Base-by-base conservation (phyloP, 352 stramenopile species). In the Globisporangium barbulae region DNA sequence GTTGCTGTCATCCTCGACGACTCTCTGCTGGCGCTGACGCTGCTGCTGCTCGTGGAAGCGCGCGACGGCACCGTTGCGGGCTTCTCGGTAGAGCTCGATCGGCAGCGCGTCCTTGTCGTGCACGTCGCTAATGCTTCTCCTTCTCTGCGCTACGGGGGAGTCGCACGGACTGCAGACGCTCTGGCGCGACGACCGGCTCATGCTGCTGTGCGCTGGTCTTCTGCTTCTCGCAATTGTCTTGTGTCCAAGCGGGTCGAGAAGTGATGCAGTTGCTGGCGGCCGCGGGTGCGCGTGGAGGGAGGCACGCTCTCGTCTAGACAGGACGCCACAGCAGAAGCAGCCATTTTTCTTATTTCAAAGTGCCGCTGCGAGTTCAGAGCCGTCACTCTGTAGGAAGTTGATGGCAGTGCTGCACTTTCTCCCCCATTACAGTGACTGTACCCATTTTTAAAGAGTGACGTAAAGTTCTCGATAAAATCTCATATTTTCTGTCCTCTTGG, bases 31-130 rank as follows among this genome's bases (percentile, higher is more conserved):
- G 6, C 30, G 35, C 12, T 64, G 28, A 22, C 44, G 33, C 42
- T 53, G 25, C 13, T 41, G 28, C 17, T 62, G 25, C 19, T 62
- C 22, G 2, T 42, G 42, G 44, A 45, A 54, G 15, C 59, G 59
- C 59, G 22, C 17, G n/a, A 58, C n/a, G 30, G 47, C 59, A 5
- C 41, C 35, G 37, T 41, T 64, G 33, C 59, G 59, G 3, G 59
- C 59, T 21, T 64, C 37, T 22, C 33, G 33, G 9, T 64, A 64
- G 3, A 64, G 5, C 25, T 64, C 59, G 22, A 58, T 58, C 47
- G 59, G 48, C 21, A 57, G 22, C 3, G 17, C 48, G 49, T 49
- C 47, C 21, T 42, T 47, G 15, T 42, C 7, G 15, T 48, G 49
- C 5, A 5, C 5, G 9, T 12, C 30, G 21, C 35, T 47, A 37